Conservation (phyloP, 2,329 filamentous ascomycete genomes). For the Aspergillus sp. region DNA sequence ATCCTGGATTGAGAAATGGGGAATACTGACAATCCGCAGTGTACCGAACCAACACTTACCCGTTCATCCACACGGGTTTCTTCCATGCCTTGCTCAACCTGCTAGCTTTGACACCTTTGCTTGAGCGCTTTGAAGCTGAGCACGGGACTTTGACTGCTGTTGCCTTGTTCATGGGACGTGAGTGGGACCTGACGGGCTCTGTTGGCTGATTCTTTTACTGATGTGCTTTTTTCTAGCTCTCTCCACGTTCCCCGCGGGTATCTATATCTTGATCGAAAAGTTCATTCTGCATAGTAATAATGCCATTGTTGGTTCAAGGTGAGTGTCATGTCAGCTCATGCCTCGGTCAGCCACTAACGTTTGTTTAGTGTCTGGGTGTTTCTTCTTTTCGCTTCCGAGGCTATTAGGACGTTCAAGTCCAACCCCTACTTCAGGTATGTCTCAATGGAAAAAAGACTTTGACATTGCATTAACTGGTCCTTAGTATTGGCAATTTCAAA, state of each 20-base stretch:
- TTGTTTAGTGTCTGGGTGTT: constrained; percentile 81
- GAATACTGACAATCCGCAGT: constrained; percentile 54
- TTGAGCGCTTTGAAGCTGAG: constrained; percentile 92
- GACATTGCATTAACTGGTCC: constrained; percentile 20
- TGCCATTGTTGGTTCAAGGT: constrained; percentile 80
- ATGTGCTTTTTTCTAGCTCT: constrained; percentile 54
- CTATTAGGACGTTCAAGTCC: constrained; percentile 77
- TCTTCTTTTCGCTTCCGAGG: constrained; percentile 78
- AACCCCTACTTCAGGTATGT: constrained; percentile 72
- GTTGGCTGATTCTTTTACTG: background rate
- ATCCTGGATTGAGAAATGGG: background rate
- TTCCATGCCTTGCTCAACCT: constrained; percentile 80
- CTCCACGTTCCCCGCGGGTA: constrained; percentile 75
- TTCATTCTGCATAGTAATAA: constrained; percentile 70
- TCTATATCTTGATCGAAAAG: constrained; percentile 79
- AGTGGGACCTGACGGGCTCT: constrained; percentile 41
- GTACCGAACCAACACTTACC: constrained; percentile 90
- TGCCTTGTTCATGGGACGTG: constrained; percentile 86
- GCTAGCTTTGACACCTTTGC: constrained; percentile 76
- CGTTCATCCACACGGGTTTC: constrained; percentile 78
- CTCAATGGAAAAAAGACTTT: background rate
- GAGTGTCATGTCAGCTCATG: constrained; percentile 25
- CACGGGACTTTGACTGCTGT: constrained; percentile 88
- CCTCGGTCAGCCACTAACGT: constrained; percentile 6
- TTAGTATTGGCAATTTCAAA: constrained; percentile 57